Percentiles rank a stretch among this genome's conserved stretches.
phyloP scores from a whole-genome alignment of 2,329 filamentous ascomycete species.

The Talaromyces piceae region DNA sequence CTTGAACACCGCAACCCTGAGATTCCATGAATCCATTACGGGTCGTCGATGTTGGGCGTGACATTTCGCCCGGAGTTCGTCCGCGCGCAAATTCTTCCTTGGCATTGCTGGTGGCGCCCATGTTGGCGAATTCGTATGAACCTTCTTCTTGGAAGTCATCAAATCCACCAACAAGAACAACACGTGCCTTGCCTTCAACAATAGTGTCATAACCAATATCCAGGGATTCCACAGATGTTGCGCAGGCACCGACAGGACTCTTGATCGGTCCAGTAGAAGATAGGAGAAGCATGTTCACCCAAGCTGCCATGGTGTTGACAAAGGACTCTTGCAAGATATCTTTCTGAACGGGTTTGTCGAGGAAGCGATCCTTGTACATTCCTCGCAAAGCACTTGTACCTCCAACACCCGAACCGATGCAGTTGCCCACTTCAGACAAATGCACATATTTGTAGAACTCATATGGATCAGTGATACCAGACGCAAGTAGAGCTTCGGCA shows the following conservation, averaged over 20 bases:
- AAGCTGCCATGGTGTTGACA: constrained; percentile 99
- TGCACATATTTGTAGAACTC: constrained; percentile 99
- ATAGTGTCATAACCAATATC: constrained; percentile 99
- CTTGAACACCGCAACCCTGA: constrained; percentile 94
- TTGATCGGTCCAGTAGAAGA: constrained; percentile 98
- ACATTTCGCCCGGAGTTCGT: constrained; percentile 95
- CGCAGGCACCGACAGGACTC: constrained; percentile 95
- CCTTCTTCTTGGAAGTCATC: constrained; percentile 99
- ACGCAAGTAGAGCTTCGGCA: constrained; percentile 79
- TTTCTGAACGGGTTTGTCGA: constrained; percentile 96
- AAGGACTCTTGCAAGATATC: constrained; percentile 99
- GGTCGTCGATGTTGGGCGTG: constrained; percentile 90
- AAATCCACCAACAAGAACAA: constrained; percentile 97
- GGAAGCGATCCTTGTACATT: constrained; percentile 97
- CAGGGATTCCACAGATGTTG: constrained; percentile 92
- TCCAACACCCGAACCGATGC: constrained; percentile 96
- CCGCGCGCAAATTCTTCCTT: constrained; percentile 94
- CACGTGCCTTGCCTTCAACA: constrained; percentile 91
- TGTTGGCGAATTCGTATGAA: constrained; percentile 99
- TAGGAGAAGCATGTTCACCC: constrained; percentile 98
- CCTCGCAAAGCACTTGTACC: constrained; percentile 84
- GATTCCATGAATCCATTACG: constrained; percentile 99
- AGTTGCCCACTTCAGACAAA: constrained; percentile 96
- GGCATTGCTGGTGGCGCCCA: constrained; percentile 98
- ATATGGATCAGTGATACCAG: constrained; percentile 96